phyloP scores from a whole-genome alignment of 352 stramenopile genomes.

The Phytopythium mirpurense region DNA sequence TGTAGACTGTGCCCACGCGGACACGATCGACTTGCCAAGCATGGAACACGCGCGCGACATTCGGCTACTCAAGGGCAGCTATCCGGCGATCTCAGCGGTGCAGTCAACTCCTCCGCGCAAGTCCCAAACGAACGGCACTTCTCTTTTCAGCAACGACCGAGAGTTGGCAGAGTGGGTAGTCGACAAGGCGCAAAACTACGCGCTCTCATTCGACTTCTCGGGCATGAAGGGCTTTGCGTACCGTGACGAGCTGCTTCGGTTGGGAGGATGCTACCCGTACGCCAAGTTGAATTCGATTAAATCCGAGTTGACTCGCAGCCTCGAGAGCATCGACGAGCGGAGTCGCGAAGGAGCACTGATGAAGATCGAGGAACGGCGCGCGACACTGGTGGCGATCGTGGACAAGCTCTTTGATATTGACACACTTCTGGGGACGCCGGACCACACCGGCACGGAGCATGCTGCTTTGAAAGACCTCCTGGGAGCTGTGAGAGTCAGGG shows the following conservation, averaged over 20 bases:
- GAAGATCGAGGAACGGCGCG: conserved; percentile 19
- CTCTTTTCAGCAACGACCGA: not conserved
- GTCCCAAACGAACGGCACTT: not conserved
- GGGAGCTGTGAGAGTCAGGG: conserved; percentile 11
- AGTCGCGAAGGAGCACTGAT: conserved; percentile 15
- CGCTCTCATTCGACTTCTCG: not conserved
- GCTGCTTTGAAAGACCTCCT: conserved; percentile 1
- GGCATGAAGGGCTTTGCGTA: not conserved
- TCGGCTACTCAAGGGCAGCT: conserved; percentile 12
- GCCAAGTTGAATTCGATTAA: conserved; percentile 17
- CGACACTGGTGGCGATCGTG: conserved; percentile 9
- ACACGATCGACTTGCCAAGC: conserved; percentile 5
- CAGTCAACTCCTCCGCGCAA: not conserved
- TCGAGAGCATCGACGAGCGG: conserved; percentile 9
- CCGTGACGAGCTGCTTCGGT: not conserved
- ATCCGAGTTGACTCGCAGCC: conserved; percentile 16
- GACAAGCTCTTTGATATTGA: conserved; percentile 31
- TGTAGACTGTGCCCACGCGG: conserved; percentile 3
- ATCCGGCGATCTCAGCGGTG: conserved; percentile 1
- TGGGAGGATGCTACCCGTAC: not conserved
- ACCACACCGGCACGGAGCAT: conserved; percentile 1
- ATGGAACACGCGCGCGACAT: not conserved
- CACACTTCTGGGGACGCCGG: conserved; percentile 12
- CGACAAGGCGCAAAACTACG: not conserved
- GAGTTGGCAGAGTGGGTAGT: conserved; percentile 9